phyloP scores from a whole-genome alignment of 2,329 filamentous ascomycete genomes.

The Ilyonectria mors-panacis region DNA sequence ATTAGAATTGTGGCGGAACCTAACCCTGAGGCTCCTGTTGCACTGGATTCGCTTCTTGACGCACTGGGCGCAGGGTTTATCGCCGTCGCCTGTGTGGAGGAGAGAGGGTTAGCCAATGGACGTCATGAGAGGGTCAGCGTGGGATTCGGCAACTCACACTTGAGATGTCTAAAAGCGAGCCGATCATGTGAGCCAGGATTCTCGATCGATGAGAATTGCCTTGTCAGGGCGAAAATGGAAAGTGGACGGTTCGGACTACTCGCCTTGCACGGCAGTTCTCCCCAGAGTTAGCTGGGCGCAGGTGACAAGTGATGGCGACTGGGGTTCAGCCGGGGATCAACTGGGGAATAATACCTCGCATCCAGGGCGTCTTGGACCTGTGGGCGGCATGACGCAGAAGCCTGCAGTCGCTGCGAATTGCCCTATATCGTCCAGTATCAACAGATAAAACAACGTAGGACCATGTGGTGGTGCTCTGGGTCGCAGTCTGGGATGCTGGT shows the following conservation, averaged over 20 bases:
- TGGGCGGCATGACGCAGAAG: slow-evolving; percentile 32
- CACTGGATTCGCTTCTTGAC: slow-evolving; percentile 35
- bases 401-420: neutral
- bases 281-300: neutral
- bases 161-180: slow-evolving; percentile 30
- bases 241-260: slow-evolving; percentile 13
- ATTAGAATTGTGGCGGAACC: slow-evolving; percentile 34
- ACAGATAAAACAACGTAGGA: neutral
- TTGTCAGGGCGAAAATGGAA: neutral
- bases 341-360: slow-evolving; percentile 31
- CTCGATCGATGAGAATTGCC: slow-evolving; percentile 3
- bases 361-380: slow-evolving; percentile 34
- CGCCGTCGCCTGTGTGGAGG: slow-evolving; percentile 33
- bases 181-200: slow-evolving; percentile 20
- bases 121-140: neutral
- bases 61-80: slow-evolving; percentile 38
- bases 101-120: slow-evolving; percentile 20
- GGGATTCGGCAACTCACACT: slow-evolving; percentile 28
- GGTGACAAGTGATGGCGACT: no score
- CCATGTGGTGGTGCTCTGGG: neutral
- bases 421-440: neutral
- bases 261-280: slow-evolving; percentile 41
- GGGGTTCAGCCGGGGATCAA: neutral
- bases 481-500: slow-evolving; percentile 1
- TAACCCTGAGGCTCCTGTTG: slow-evolving; percentile 33